Conservation (phyloP, 2,329 filamentous ascomycete genomes). For the Fusarium subtropicale region DNA sequence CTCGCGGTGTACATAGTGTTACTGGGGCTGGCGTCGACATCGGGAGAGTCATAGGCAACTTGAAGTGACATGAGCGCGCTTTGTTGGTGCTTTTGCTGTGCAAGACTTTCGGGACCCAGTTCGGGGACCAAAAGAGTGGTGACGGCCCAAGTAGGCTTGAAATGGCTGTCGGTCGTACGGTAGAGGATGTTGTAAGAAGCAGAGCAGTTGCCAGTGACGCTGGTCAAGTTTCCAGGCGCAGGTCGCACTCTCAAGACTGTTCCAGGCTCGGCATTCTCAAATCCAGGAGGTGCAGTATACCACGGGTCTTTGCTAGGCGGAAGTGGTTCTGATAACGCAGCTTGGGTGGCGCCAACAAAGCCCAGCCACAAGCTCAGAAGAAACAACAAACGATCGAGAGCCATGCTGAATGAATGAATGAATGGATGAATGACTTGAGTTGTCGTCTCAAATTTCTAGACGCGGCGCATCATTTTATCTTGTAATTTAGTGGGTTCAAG, state of each 20-base stretch:
- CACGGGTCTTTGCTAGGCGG: conserved; percentile 43
- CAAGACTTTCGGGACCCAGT: conserved; percentile 25
- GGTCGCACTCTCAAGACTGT: conserved; percentile 40
- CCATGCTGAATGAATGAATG: neutral
- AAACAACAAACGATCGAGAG: no score
- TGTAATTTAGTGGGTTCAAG: neutral
- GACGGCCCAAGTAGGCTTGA: conserved; percentile 41
- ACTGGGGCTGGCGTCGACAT: conserved; percentile 41
- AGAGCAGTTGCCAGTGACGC: conserved; percentile 33
- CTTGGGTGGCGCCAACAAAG: neutral
- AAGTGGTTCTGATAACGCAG: conserved; percentile 9
- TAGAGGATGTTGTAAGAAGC: conserved; percentile 43
- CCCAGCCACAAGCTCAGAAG: neutral
- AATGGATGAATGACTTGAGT: neutral
- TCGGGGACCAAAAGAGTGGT: conserved; percentile 40
- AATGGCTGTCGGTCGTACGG: conserved; percentile 44
- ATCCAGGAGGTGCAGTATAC: conserved; percentile 40
- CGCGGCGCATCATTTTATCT: no score
- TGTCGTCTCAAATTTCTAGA: neutral
- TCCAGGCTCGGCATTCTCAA: conserved; percentile 33
- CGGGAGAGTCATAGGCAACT: conserved; percentile 40
- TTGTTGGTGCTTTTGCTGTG: conserved; percentile 18
- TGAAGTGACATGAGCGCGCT: conserved; percentile 39
- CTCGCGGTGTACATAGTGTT: conserved; percentile 21
- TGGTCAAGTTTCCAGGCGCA: conserved; percentile 41